Evolutionary conservation across 306 rosid genomes (phyloP), one percentile per base, ranked within the genome.

Genomic region (Prunus davidiana): DNA sequence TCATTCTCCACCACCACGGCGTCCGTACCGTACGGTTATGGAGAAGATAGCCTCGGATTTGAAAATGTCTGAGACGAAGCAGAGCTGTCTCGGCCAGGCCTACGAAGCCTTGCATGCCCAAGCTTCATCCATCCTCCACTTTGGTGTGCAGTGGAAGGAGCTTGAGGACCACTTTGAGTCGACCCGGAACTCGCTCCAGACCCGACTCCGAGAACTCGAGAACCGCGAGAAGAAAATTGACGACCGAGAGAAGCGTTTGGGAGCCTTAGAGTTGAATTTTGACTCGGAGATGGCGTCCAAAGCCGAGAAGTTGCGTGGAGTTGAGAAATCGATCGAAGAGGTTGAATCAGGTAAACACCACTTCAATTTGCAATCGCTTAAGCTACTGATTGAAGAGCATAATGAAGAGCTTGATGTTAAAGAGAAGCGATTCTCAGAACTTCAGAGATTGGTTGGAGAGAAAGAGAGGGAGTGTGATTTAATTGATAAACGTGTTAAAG

Each of bases 151-250:
- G 51, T 54, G 67, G 71, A 65, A 63, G 46, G 56, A 54, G 15
- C 63, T 46, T 1, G 86, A 83, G 73, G 79, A 76, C 38, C 89
- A 89, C 58, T 81, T 84, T 3, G 86, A 83, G 19, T 81, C 82
- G 12, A 41, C 60, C 10, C 74, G 74, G n/a, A 80, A 67, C 20
- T 22, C 43, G 57, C 63, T 84, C 12, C 66, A 15, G 9, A 41
- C 47, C 30, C 74, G 41, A 22, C 62, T 58, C 0, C 49, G 12
- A 12, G 61, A 34, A 24, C 32, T 84, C 1, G 57, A 24, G 67
- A 54, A 43, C 12, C 43, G 43, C 2, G 77, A 74, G 55, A 78
- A 34, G 64, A 62, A 38, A 18, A 19, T 81, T 38, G 70, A n/a
- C 18, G n/a, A 9, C 6, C 72, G 49, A 11, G 80, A 60, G 62